Percentiles rank a stretch among this genome's conserved stretches.
Evolutionary conservation across 352 stramenopile species (phyloP).

Genomic region (Elongisporangium prolatum): DNA sequence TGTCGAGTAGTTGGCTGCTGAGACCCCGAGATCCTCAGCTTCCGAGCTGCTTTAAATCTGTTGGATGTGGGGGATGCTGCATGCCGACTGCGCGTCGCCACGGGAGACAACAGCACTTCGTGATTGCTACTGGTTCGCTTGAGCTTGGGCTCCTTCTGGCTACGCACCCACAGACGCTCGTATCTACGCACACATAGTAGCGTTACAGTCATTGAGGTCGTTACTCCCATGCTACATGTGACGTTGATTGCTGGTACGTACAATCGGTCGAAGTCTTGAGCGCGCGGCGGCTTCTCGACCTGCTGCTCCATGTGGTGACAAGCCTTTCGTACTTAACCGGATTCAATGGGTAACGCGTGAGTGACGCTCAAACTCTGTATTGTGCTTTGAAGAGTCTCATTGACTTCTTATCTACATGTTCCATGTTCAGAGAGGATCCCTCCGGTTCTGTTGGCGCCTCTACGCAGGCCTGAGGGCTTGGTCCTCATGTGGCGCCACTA

Average conservation of each 20-base stretch:
- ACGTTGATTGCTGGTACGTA: neutral
- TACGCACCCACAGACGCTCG: constrained; percentile 22
- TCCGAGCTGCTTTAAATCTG: neutral
- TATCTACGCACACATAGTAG: constrained; percentile 13
- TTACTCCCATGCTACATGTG: too few species aligned
- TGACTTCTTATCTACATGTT: neutral
- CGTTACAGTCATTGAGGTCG: too few species aligned
- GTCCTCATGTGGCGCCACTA: neutral
- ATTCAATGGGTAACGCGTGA: neutral
- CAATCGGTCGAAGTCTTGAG: constrained; percentile 28
- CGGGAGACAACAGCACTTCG: neutral
- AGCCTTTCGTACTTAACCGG: neutral
- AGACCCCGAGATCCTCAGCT: neutral
- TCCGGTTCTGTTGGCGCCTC: neutral
- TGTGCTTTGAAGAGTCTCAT: too few species aligned
- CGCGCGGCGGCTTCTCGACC: neutral
- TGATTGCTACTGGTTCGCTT: neutral
- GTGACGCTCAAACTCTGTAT: too few species aligned
- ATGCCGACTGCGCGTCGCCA: neutral
- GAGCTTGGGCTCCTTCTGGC: constrained; percentile 11
- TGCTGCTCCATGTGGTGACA: neutral
- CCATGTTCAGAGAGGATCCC: too few species aligned
- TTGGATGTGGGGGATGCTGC: constrained; percentile 1
- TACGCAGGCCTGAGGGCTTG: neutral
- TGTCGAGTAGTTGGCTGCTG: neutral